A percentile compares a stretch with the other conserved stretches of the same genome.
Evolutionary conservation across 441 rosid genomes (phyloP).

Genomic region (Lepidium campestre): DNA sequence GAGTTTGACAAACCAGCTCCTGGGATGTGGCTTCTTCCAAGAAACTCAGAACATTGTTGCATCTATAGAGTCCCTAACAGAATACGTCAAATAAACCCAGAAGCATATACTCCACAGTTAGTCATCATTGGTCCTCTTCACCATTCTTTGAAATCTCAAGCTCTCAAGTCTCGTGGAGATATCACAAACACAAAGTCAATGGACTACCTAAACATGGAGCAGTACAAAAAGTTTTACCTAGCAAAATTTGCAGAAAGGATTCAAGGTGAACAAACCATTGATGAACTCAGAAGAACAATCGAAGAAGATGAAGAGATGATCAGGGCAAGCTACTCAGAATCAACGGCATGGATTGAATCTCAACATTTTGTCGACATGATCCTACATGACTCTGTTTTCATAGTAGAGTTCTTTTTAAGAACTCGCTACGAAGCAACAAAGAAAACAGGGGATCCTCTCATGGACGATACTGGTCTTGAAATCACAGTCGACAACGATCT

Average conservation of each 20-base stretch:
- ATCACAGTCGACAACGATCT: background rate
- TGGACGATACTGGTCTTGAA: background rate
- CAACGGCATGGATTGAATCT: conserved; percentile 9
- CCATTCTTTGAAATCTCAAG: background rate
- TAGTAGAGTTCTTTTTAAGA: background rate
- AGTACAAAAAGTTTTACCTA: background rate
- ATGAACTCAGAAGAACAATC: background rate
- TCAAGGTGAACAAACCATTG: background rate
- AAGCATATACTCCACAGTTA: background rate
- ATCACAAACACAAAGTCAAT: background rate
- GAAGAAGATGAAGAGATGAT: background rate
- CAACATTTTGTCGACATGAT: background rate
- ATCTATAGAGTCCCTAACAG: conserved; percentile 5
- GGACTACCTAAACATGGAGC: background rate
- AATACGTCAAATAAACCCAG: background rate
- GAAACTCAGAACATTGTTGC: background rate
- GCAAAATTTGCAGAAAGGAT: background rate
- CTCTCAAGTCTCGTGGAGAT: background rate
- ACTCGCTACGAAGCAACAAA: fast-evolving
- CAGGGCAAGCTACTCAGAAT: conserved; percentile 10
- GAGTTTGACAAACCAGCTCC: background rate
- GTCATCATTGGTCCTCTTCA: conserved; percentile 8
- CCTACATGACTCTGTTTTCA: conserved; percentile 2
- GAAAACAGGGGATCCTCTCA: background rate
- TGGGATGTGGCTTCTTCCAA: background rate